Evolutionary conservation across 2,329 filamentous ascomycete genomes (phyloP).

Genomic region (Calonectria crousiana): DNA sequence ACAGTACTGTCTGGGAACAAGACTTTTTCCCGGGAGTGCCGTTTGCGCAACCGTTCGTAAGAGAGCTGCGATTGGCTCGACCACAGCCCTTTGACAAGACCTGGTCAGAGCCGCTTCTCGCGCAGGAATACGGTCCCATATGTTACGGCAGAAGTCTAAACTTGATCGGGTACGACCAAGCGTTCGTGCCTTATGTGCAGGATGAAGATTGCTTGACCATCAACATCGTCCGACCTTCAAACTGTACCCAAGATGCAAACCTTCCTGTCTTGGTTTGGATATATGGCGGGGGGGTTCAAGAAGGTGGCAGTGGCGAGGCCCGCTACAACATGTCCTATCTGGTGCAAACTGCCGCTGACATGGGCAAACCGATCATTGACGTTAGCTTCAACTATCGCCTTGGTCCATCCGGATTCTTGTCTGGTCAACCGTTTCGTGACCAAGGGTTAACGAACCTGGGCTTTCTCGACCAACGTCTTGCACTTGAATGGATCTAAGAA

Average conservation of each 20-base stretch:
- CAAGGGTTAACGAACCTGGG: not conserved
- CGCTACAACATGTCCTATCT: conserved; percentile 6
- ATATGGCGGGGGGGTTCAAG: not conserved
- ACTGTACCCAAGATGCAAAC: too few relatives aligned
- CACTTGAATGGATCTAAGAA: not conserved
- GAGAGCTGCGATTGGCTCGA: not conserved
- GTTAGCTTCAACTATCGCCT: not conserved
- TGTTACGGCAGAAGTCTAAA: not conserved
- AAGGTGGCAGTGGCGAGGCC: not conserved
- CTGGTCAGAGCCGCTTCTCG: not conserved
- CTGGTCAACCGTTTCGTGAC: not conserved
- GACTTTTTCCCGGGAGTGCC: not conserved
- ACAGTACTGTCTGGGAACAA: not conserved
- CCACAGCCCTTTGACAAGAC: not conserved
- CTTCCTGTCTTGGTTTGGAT: not conserved
- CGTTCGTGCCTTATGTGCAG: not conserved
- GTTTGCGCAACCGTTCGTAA: not conserved
- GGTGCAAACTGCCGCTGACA: not conserved
- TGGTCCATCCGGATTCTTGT: not conserved
- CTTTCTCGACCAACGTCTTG: not conserved
- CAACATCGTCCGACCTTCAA: not conserved
- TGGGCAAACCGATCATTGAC: not conserved
- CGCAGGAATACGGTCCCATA: not conserved
- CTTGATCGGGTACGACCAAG: not conserved
- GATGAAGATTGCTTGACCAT: not conserved